Evolutionary conservation across 2,329 filamentous ascomycete species (phyloP).

Genomic region (Ceratocystis ficicola): DNA sequence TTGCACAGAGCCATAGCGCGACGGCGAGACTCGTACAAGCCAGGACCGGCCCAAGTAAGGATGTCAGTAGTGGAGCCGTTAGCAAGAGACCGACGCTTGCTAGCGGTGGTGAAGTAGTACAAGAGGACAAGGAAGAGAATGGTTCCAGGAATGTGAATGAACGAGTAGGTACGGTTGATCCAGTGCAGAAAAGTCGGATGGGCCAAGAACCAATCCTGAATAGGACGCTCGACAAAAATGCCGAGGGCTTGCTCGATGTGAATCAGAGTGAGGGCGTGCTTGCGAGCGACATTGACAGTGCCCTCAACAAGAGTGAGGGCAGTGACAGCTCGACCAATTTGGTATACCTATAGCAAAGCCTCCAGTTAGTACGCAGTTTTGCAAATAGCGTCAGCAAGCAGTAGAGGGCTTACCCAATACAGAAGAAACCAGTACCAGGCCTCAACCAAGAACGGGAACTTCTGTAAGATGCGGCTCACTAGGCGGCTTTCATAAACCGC

Average conservation of each 20-base stretch:
- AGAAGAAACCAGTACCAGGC: constrained; percentile 68
- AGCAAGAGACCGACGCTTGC: constrained; percentile 34
- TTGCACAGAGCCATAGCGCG: constrained; percentile 52
- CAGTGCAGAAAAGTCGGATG: constrained; percentile 48
- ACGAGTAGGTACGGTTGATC: constrained; percentile 63
- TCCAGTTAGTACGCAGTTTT: constrained; percentile 13
- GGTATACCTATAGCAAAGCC: constrained; percentile 47
- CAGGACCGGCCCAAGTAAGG: constrained; percentile 31
- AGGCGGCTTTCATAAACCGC: constrained; percentile 46
- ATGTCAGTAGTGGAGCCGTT: constrained; percentile 25
- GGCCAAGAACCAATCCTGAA: constrained; percentile 44
- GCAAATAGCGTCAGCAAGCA: not conserved
- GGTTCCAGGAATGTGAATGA: constrained; percentile 66
- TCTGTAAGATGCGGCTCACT: constrained; percentile 51
- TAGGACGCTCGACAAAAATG: constrained; percentile 51
- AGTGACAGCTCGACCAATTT: constrained; percentile 59
- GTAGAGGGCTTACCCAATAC: constrained; percentile 54
- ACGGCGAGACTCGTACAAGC: constrained; percentile 43
- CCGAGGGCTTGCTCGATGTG: constrained; percentile 51
- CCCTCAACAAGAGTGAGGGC: constrained; percentile 55
- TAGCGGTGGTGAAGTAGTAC: constrained; percentile 57
- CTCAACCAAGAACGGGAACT: constrained; percentile 60
- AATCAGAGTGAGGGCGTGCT: constrained; percentile 56
- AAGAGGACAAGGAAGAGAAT: constrained; percentile 54
- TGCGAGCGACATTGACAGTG: constrained; percentile 55